phyloP scores from a whole-genome alignment of 495 filamentous ascomycete species.

The Penicillium verhagenii region DNA sequence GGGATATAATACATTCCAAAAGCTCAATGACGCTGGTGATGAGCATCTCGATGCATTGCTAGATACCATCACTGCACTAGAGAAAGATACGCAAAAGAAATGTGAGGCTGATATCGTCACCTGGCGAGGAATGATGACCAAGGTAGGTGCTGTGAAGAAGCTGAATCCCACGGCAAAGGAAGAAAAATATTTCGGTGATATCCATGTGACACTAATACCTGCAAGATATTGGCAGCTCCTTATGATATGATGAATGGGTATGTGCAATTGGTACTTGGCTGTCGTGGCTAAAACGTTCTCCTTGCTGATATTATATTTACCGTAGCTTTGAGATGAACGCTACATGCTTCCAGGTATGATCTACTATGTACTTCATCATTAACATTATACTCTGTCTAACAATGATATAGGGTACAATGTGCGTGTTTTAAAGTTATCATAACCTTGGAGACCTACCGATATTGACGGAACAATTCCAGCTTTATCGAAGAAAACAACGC shows the following conservation, averaged over 20 bases:
- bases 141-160: slow-evolving; percentile 49
- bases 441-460: not conserved
- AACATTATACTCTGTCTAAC: slow-evolving; percentile 17
- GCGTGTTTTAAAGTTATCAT: slow-evolving; percentile 29
- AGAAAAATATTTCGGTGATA: no score
- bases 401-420: slow-evolving; percentile 72
- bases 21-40: slow-evolving; percentile 77
- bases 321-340: slow-evolving; percentile 93
- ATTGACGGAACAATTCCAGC: slow-evolving; percentile 42
- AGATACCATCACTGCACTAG: slow-evolving; percentile 68
- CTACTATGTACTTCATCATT: not conserved
- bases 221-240: slow-evolving; percentile 78
- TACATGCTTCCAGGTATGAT: slow-evolving; percentile 78
- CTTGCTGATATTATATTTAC: slow-evolving; percentile 3
- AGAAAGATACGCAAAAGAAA: slow-evolving; percentile 62
- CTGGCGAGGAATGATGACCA: slow-evolving; percentile 99
- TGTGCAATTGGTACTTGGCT: slow-evolving; percentile 13
- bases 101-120: slow-evolving; percentile 81
- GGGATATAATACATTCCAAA: slow-evolving; percentile 80
- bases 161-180: no score
- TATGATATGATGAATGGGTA: slow-evolving; percentile 82
- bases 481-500: slow-evolving; percentile 91
- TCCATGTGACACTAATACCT: not conserved
- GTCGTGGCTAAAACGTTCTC: not conserved
- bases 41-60: slow-evolving; percentile 87